Conservation (phyloP, 305 asterid genomes). For the Lippia alba region DNA sequence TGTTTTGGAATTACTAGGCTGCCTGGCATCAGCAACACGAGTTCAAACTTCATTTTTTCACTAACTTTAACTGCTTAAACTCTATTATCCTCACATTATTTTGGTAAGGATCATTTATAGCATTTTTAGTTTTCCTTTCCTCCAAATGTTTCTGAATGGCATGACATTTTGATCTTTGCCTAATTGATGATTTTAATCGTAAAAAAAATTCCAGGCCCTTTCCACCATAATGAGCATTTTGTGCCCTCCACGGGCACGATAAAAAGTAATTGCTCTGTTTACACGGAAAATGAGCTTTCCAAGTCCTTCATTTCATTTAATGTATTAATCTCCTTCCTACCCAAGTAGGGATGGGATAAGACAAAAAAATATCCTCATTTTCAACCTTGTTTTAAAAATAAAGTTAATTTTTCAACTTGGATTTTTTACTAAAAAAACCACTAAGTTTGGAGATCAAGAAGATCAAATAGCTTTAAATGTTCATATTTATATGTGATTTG, state of each 20-base stretch:
- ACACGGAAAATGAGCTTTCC: not conserved
- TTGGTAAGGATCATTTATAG: too few species aligned
- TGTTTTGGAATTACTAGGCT: too few species aligned
- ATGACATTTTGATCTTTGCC: too few species aligned
- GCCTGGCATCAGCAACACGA: too few species aligned
- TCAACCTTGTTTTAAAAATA: not conserved
- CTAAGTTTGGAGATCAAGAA: not conserved
- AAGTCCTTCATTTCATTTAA: not conserved
- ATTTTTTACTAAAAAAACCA: constrained; percentile 5
- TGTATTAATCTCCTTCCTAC: not conserved
- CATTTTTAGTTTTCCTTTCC: too few species aligned
- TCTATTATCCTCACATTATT: too few species aligned
- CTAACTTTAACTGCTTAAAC: too few species aligned
- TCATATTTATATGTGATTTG: not conserved
- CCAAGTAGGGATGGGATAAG: not conserved
- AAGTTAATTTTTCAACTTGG: not conserved
- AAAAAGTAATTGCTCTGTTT: not conserved
- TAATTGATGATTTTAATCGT: not conserved
- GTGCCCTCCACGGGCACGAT: too few species aligned
- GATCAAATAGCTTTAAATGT: not conserved
- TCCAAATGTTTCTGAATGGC: too few species aligned
- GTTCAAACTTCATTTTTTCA: too few species aligned
- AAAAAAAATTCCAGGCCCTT: not conserved
- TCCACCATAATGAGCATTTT: too few species aligned
- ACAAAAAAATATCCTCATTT: not conserved